Percentiles rank a stretch among this genome's conserved stretches.
Conservation (phyloP, 306 rosid species). For the Castanea mollissima region DNA sequence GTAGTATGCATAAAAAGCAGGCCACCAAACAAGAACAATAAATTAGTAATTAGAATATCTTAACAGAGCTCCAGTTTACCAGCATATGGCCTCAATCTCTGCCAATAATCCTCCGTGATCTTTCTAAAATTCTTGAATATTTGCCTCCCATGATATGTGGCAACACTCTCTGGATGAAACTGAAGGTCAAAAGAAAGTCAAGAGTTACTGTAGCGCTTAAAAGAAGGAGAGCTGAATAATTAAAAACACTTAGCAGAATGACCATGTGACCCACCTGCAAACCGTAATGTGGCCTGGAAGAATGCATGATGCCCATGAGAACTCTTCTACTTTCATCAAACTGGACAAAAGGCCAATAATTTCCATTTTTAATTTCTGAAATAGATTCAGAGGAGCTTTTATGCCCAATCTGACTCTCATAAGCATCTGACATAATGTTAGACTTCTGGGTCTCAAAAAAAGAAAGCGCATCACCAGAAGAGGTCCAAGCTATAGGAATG, state of each 20-base stretch:
- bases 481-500: slow-evolving; percentile 96
- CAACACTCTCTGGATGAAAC: slow-evolving; percentile 99
- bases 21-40: slow-evolving; percentile 9
- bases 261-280: slow-evolving; percentile 66
- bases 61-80: slow-evolving; percentile 55
- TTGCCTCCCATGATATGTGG: slow-evolving; percentile 77
- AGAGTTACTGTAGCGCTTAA: slow-evolving; percentile 6
- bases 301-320: slow-evolving; percentile 93
- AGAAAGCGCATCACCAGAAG: slow-evolving; percentile 57
- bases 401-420: slow-evolving; percentile 29
- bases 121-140: slow-evolving; percentile 83
- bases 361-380: slow-evolving; percentile 31
- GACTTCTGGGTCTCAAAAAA: slow-evolving; percentile 43
- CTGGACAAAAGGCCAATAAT: slow-evolving; percentile 27
- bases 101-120: slow-evolving; percentile 82
- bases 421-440: slow-evolving; percentile 33
- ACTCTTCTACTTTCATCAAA: slow-evolving; percentile 41
- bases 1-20: neutral
- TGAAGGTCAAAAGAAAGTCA: slow-evolving; percentile 48
- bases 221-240: slow-evolving; percentile 11
- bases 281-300: slow-evolving; percentile 93
- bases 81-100: slow-evolving; percentile 49
- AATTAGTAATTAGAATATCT: neutral
- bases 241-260: slow-evolving; percentile 17
- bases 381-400: slow-evolving; percentile 32